These are phyloP conservation scores for Phyllostachys edulis DNA, from an alignment of 176 grass and related monocot genomes.

Conservation along the genomic window DNA sequence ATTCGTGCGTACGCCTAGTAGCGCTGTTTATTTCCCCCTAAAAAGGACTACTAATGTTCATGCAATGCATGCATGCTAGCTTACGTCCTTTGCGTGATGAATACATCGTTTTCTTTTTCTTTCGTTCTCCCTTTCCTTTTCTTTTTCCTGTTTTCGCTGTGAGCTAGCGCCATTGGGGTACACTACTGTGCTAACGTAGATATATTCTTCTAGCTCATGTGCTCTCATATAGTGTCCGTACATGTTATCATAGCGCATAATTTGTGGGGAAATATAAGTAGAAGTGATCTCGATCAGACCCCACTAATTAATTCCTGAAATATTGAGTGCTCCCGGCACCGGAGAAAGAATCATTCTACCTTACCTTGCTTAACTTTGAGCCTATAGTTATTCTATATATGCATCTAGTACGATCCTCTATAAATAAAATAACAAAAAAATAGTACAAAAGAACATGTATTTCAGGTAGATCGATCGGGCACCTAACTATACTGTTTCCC, in stretches of 20 bases:
- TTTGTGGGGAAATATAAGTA: constrained; percentile 23
- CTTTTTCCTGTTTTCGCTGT: neutral
- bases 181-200: neutral
- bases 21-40: neutral
- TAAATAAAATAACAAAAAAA: neutral
- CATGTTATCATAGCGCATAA: constrained; percentile 49
- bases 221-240: constrained; percentile 28
- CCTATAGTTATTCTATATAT: neutral
- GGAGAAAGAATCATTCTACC: constrained; percentile 45
- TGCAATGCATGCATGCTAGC: neutral
- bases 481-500: constrained; percentile 15
- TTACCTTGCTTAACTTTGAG: constrained; percentile 16
- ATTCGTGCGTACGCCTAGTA: neutral
- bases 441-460: constrained; percentile 1
- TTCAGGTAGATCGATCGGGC: constrained; percentile 1
- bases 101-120: neutral
- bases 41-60: neutral
- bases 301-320: constrained; percentile 41
- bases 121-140: neutral
- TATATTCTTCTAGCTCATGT: constrained; percentile 9
- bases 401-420: neutral
- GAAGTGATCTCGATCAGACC: constrained; percentile 30
- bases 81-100: neutral
- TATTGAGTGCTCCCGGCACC: constrained; percentile 52
- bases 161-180: neutral